Base-by-base conservation (phyloP, 768 basidiomycete genomes). In the Tephrocybe sp. region DNA sequence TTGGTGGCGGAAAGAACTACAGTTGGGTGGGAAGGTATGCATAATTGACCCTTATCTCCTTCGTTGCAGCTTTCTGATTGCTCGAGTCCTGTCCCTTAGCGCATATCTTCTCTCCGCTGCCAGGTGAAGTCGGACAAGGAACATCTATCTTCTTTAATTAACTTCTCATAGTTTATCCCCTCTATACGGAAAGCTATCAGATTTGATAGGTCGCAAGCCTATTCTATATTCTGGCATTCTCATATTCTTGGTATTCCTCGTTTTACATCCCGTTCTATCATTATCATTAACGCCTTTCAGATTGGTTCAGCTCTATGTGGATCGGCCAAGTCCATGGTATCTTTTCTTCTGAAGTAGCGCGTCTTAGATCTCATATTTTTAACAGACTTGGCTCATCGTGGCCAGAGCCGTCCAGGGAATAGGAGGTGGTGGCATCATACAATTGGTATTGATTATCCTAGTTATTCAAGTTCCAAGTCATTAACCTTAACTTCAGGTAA, bases 291-390 rank as follows among this genome's bases (percentile, higher is more conserved):
- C 39, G 37, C 21, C 7, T 23, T 19, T 16, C 56, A 88, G 86
- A 66, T 90, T 54, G 88, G 87, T 18, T 89, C 87, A 5, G 88
- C 88, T 1, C 68, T 92, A 46, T 91, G 88, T 57, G 90, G 90
- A 12, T 85, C 88, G 0, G 88, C 91, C 0, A 85, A 92, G 62
- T 82, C 46, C 47, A 85, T 92, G 79, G 74, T 75, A 52, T 9
- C 7, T 19, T 12, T 24, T 48, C 15, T 40, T 22, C 10, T 34
- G 23, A 16, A 30, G 27, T 25, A 18, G n/a, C 16, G 21, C 10
- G 23, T 22, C 39, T n/a, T n/a, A 40, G 29, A 24, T 8, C 12
- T 42, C n/a, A 38, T 29, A 3, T 15, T 45, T 39, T 13, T 13
- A 34, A 38, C 50, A 76, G 74, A 76, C 70, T 2, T 89, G 87